A percentile compares a stretch with the other conserved stretches of the same genome.
These are phyloP conservation scores for Kingdonia uniflora DNA, from an alignment of 164 flowering plant species.

Conservation along the genomic window DNA sequence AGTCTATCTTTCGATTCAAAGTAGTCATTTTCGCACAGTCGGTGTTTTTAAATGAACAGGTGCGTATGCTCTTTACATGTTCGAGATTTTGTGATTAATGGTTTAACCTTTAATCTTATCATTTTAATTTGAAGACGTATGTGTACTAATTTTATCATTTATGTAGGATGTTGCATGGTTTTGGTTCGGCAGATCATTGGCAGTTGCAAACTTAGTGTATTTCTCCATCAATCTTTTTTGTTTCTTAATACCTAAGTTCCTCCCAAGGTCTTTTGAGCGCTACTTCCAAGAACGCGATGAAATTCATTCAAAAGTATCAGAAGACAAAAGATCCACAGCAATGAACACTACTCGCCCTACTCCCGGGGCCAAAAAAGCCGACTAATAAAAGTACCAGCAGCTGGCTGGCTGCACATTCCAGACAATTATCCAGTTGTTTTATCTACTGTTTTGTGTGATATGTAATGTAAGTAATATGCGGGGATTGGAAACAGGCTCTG, in stretches of 20 bases:
- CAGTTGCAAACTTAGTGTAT: conserved; percentile 48
- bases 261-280: conserved; percentile 76
- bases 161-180: conserved; percentile 59
- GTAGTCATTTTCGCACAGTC: too few species aligned
- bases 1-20: too few species aligned
- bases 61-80: too few species aligned
- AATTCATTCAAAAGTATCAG: conserved; percentile 30
- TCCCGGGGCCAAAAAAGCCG: conserved; percentile 28
- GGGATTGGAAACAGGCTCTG: too few species aligned
- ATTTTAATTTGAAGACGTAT: too few species aligned
- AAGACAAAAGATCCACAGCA: conserved; percentile 38
- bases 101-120: too few species aligned
- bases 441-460: too few species aligned
- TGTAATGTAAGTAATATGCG: too few species aligned
- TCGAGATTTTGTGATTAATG: too few species aligned
- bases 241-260: conserved; percentile 69
- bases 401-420: not conserved
- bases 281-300: conserved; percentile 69
- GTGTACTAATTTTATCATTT: not conserved
- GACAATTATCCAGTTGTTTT: too few species aligned
- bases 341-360: conserved; percentile 7
- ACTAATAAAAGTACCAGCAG: conserved; percentile 7
- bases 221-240: conserved; percentile 62
- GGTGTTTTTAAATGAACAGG: too few species aligned
- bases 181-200: conserved; percentile 70